A percentile compares a stretch with the other conserved stretches of the same genome.
phyloP scores from a whole-genome alignment of 106 monocot species.

The Acorus gramineus region DNA sequence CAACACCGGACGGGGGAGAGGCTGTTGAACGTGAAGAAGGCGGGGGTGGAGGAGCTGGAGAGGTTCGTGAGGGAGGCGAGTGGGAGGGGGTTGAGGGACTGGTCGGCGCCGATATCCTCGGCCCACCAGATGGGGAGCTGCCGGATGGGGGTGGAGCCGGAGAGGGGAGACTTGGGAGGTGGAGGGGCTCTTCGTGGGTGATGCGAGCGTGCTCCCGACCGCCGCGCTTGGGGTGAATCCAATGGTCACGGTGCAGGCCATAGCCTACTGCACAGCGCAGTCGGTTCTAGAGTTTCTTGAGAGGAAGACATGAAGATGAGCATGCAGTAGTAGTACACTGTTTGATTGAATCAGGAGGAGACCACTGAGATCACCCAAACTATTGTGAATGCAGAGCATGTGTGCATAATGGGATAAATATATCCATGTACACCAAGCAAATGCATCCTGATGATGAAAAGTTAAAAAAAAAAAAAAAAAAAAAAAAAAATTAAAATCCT shows the following conservation, averaged over 20 bases:
- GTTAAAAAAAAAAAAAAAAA: no score
- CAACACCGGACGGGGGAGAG: slow-evolving; percentile 30
- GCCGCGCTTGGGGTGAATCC: slow-evolving; percentile 77
- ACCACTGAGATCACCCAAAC: no score
- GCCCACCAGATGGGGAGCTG: slow-evolving; percentile 93
- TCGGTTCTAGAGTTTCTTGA: slow-evolving; percentile 18
- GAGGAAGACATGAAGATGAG: slow-evolving; percentile 14
- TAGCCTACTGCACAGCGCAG: slow-evolving; percentile 62
- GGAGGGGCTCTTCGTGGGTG: slow-evolving; percentile 51
- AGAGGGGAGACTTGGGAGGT: slow-evolving; percentile 65
- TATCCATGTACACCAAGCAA: no score
- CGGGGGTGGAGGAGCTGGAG: slow-evolving; percentile 28
- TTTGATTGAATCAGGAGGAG: no score
- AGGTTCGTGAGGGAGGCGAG: slow-evolving; percentile 27
- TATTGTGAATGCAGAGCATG: no score
- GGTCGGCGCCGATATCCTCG: slow-evolving; percentile 28
- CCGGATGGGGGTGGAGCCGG: slow-evolving; percentile 44
- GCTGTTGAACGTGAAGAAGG: slow-evolving; percentile 17
- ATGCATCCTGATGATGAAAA: no score
- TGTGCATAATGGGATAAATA: no score
- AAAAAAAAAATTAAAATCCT: no score
- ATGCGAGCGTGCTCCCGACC: slow-evolving; percentile 56
- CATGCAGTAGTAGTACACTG: neutral
- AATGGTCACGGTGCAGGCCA: slow-evolving; percentile 73
- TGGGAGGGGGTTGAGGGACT: slow-evolving; percentile 8